phyloP scores from a whole-genome alignment of 441 rosid species.

The Arabidopsis lyrata region DNA sequence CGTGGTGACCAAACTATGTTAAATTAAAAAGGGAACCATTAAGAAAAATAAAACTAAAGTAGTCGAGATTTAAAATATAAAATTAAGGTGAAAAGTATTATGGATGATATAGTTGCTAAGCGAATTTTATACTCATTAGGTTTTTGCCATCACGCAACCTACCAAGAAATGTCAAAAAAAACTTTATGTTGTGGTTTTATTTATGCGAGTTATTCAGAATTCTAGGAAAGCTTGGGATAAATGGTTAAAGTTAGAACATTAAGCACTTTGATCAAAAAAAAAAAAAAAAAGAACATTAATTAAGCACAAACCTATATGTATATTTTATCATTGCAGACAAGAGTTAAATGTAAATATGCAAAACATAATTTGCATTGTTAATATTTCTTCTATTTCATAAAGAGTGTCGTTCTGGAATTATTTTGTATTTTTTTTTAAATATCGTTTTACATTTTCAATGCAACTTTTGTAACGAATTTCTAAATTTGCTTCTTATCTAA shows the following conservation, averaged over 20 bases:
- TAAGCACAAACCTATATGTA: too few species aligned
- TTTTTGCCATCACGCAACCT: conserved; percentile 63
- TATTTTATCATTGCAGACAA: background rate
- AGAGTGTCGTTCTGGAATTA: too few species aligned
- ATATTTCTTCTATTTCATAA: too few species aligned
- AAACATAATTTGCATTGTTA: background rate
- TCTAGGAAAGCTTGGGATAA: background rate
- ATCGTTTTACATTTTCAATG: too few species aligned
- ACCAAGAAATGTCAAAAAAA: conserved; percentile 39
- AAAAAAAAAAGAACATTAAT: too few species aligned
- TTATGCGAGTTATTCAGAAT: conserved; percentile 4
- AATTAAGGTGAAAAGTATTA: conserved; percentile 31
- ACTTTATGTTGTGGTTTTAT: conserved; percentile 9
- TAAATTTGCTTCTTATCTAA: too few species aligned
- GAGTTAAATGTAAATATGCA: conserved; percentile 1
- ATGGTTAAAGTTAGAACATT: too few species aligned
- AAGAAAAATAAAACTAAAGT: background rate
- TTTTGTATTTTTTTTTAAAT: too few species aligned
- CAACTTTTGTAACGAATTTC: too few species aligned
- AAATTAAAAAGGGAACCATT: background rate
- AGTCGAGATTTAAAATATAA: conserved; percentile 32
- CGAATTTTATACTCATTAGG: conserved; percentile 38
- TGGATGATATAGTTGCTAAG: conserved; percentile 53
- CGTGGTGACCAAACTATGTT: conserved; percentile 24
- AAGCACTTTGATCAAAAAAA: too few species aligned